A percentile compares a stretch with the other conserved stretches of the same genome.
Conservation (phyloP, 495 filamentous ascomycete genomes). For the Arthonia radiata region DNA sequence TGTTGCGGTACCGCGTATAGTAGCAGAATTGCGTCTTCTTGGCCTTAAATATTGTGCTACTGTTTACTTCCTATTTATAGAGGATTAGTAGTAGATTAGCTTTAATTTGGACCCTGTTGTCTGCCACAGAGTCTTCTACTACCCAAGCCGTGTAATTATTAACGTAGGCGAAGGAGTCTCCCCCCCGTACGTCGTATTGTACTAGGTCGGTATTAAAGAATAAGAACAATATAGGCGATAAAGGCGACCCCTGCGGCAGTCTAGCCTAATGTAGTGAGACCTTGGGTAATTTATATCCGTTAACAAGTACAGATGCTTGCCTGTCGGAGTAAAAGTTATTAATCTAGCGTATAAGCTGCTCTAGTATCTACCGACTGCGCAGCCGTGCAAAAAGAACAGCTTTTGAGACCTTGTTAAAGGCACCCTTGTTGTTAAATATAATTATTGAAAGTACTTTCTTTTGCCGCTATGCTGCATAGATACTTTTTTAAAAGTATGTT, state of each 20-base stretch:
- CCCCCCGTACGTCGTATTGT: conserved; percentile 2
- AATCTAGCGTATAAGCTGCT: too few species aligned
- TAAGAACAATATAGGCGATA: conserved; percentile 11
- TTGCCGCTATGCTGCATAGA: too few species aligned
- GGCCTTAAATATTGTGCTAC: conserved; percentile 6
- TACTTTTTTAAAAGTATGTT: too few species aligned
- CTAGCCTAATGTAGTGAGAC: conserved; percentile 5
- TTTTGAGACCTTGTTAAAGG: too few species aligned
- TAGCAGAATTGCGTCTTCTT: conserved; percentile 8
- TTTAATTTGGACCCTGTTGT: conserved; percentile 6
- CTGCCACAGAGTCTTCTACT: conserved; percentile 3
- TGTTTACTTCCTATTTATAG: conserved; percentile 6
- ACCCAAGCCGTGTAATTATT: conserved; percentile 9
- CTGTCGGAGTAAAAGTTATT: too few species aligned
- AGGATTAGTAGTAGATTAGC: conserved; percentile 5
- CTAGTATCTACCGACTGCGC: too few species aligned
- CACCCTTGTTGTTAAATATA: too few species aligned
- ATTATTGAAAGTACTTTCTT: too few species aligned
- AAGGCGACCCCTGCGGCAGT: conserved; percentile 10
- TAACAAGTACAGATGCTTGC: conserved; percentile 2
- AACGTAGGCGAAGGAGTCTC: conserved; percentile 8
- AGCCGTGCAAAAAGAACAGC: too few species aligned
- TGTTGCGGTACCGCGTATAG: conserved; percentile 7
- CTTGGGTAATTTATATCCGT: conserved; percentile 3
- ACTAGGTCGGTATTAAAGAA: conserved; percentile 14